Conservation (phyloP, 2,329 filamentous ascomycete genomes). For the Botryosphaeria dothidea region DNA sequence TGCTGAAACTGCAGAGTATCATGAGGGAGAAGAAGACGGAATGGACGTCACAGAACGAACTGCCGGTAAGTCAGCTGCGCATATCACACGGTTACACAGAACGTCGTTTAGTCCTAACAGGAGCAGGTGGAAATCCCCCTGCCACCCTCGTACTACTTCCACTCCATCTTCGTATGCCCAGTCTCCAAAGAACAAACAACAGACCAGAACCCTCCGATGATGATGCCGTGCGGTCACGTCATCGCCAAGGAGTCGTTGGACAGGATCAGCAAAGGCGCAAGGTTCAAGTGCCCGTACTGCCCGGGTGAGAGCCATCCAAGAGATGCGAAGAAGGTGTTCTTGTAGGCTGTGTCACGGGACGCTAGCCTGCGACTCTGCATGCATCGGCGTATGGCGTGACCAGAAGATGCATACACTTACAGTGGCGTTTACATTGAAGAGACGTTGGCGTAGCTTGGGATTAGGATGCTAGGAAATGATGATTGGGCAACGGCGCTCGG, state of each 20-base stretch:
- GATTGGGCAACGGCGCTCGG: not conserved
- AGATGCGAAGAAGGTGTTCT: constrained; percentile 72
- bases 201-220: constrained; percentile 90
- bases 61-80: constrained; percentile 66
- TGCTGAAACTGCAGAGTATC: constrained; percentile 85
- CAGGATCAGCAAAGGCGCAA: constrained; percentile 72
- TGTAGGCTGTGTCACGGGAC: constrained; percentile 46
- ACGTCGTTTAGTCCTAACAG: constrained; percentile 33
- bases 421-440: constrained; percentile 4
- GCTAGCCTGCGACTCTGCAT: constrained; percentile 1
- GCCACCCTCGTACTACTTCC: constrained; percentile 70
- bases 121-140: constrained; percentile 65
- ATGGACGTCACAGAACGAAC: constrained; percentile 89
- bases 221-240: constrained; percentile 94
- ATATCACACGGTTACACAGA: not conserved
- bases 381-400: constrained; percentile 3
- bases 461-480: not conserved
- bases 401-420: not conserved
- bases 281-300: constrained; percentile 97
- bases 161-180: constrained; percentile 96
- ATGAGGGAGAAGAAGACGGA: constrained; percentile 89
- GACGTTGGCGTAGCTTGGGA: not conserved
- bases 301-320: constrained; percentile 77
- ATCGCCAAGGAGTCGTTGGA: constrained; percentile 82
- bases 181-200: constrained; percentile 97